phyloP scores from a whole-genome alignment of 73 alveolate genomes.

The Symbiodinium natans region DNA sequence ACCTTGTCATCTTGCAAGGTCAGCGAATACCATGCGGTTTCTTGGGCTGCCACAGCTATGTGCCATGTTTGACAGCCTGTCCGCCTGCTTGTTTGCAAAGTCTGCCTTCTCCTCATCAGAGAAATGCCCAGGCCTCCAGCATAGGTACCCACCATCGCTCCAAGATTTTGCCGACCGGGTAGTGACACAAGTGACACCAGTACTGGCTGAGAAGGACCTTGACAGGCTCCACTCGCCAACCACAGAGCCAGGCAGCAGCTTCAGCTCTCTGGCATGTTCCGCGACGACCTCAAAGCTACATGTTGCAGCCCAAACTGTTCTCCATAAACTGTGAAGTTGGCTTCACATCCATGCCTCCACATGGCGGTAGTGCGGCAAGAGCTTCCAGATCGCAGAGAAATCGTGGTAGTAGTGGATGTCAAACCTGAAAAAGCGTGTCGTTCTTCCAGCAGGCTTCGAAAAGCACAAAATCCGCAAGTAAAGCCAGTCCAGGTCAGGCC shows the following conservation, averaged over 20 bases:
- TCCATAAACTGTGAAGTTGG: neutral
- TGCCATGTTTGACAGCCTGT: neutral
- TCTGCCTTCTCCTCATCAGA: slow-evolving; percentile 74
- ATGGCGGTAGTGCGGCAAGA: slow-evolving; percentile 58
- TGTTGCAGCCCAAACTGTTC: neutral
- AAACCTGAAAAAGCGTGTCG: slow-evolving; percentile 16
- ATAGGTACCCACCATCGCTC: neutral
- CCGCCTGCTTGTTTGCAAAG: slow-evolving; percentile 78
- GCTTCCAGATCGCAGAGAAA: slow-evolving; percentile 58
- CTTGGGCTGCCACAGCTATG: neutral
- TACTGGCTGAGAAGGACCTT: neutral
- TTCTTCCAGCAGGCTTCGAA: neutral
- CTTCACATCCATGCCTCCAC: neutral
- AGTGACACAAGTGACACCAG: too few relatives aligned
- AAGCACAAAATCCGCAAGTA: neutral
- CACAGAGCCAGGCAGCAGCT: slow-evolving; percentile 54
- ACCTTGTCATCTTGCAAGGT: slow-evolving; percentile 44
- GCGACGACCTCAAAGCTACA: slow-evolving; percentile 7
- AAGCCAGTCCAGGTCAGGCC: neutral
- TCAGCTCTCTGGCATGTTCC: slow-evolving; percentile 66
- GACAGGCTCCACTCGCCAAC: slow-evolving; percentile 89
- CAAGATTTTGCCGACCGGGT: too few relatives aligned
- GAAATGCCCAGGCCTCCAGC: slow-evolving; percentile 60
- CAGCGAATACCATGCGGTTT: neutral
- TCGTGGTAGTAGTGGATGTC: slow-evolving; percentile 76